Evolutionary conservation across 1,284 basidiomycete genomes (phyloP).

Genomic region (Kwoniella shivajii): DNA sequence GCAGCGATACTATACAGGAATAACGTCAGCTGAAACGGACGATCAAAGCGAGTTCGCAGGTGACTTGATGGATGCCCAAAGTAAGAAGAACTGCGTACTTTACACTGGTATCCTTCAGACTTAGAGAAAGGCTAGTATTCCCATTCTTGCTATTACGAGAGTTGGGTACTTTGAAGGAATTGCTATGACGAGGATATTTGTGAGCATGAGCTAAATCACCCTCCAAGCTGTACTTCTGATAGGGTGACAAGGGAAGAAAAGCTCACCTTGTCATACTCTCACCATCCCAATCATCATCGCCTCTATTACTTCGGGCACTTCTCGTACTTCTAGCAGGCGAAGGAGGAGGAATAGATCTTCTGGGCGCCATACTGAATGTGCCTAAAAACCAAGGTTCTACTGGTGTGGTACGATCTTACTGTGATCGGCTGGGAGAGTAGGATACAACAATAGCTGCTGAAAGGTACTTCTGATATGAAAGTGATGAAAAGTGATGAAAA

Average conservation of each 20-base stretch:
- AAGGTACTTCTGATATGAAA: background rate
- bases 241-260: background rate
- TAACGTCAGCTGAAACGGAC: too few relatives aligned
- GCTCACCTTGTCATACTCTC: conserved; percentile 34
- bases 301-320: conserved; percentile 20
- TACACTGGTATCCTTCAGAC: conserved; percentile 41
- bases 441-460: too few relatives aligned
- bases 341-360: conserved; percentile 19
- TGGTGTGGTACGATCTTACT: too few relatives aligned
- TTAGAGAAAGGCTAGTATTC: conserved; percentile 17
- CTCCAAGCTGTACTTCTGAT: background rate
- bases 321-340: conserved; percentile 37
- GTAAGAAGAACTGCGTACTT: conserved; percentile 40
- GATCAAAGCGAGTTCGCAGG: too few relatives aligned
- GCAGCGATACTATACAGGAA: conserved; percentile 34
- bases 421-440: background rate
- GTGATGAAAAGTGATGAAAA: background rate
- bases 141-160: conserved; percentile 9
- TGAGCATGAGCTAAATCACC: background rate
- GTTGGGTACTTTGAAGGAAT: conserved; percentile 30
- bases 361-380: conserved; percentile 16
- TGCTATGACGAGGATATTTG: background rate
- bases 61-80: too few relatives aligned
- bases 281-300: conserved; percentile 37
- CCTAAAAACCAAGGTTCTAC: background rate